Evolutionary conservation across 441 rosid species (phyloP).

Genomic region (Aquilaria agallochum): DNA sequence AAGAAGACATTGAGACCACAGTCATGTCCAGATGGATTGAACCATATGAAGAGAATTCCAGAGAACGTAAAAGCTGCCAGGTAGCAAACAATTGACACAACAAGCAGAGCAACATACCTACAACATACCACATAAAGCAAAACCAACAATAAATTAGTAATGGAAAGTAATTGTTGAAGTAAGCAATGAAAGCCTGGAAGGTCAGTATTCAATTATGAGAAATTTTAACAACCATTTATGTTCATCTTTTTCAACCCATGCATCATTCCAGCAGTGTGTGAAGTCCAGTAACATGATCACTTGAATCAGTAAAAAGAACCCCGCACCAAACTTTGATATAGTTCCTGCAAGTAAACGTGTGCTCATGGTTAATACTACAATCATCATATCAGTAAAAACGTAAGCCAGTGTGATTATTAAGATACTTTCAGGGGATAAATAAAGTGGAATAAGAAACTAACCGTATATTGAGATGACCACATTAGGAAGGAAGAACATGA

Average conservation of each 20-base stretch:
- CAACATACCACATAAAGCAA: constrained; percentile 4
- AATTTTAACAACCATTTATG: constrained; percentile 65
- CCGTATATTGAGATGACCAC: constrained; percentile 71
- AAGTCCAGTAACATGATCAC: constrained; percentile 81
- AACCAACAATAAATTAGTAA: constrained; percentile 19
- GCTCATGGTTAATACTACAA: too few species aligned
- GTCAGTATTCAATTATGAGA: constrained; percentile 5
- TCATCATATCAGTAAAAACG: too few species aligned
- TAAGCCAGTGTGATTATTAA: background rate
- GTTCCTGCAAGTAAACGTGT: constrained; percentile 41
- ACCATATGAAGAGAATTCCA: constrained; percentile 90
- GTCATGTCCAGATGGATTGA: constrained; percentile 90
- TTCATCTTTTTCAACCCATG: constrained; percentile 98
- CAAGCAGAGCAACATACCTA: constrained; percentile 90
- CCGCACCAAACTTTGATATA: constrained; percentile 91
- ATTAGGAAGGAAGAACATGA: constrained; percentile 91
- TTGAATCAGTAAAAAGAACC: constrained; percentile 85
- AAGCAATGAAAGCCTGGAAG: constrained; percentile 8
- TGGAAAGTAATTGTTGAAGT: background rate
- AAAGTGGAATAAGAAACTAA: constrained; percentile 25
- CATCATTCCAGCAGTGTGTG: constrained; percentile 90
- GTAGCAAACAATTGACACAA: constrained; percentile 77
- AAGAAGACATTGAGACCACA: constrained; percentile 96
- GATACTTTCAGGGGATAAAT: background rate
- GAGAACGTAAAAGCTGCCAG: constrained; percentile 72